These are phyloP conservation scores for Suhomyces choctaworum DNA, from an alignment of 1,139 yeast species.

Conservation along the genomic window DNA sequence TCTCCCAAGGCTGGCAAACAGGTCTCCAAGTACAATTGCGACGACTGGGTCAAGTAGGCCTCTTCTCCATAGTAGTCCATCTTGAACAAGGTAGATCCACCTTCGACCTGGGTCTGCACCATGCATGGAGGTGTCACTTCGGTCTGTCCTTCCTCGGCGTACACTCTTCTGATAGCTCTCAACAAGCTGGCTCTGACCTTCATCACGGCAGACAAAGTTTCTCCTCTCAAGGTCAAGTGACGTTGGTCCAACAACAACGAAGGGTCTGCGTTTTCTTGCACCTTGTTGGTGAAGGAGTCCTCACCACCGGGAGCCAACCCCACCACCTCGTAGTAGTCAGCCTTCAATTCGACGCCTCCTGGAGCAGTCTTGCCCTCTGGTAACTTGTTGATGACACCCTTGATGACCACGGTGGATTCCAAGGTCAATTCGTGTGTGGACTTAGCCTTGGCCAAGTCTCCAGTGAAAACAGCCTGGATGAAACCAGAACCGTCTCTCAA, in stretches of 20 bases:
- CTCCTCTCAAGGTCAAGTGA: constrained; percentile 94
- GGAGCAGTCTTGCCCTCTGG: constrained; percentile 98
- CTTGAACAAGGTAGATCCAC: constrained; percentile 94
- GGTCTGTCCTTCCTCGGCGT: constrained; percentile 67
- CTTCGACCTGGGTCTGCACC: constrained; percentile 99
- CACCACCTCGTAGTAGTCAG: constrained; percentile 82
- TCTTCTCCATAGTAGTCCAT: constrained; percentile 96
- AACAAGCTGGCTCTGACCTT: constrained; percentile 86
- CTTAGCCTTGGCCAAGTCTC: constrained; percentile 89
- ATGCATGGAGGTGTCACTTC: constrained; percentile 99
- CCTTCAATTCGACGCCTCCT: constrained; percentile 93
- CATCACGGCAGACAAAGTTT: constrained; percentile 90
- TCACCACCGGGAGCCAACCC: constrained; percentile 97
- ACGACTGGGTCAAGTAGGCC: constrained; percentile 94
- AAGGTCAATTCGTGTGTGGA: constrained; percentile 81
- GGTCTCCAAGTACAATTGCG: constrained; percentile 96
- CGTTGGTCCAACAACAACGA: constrained; percentile 90
- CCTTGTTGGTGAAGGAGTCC: constrained; percentile 90
- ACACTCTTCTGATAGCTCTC: constrained; percentile 73
- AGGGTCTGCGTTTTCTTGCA: constrained; percentile 93
- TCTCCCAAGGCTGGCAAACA: constrained; percentile 96
- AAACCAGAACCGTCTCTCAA: constrained; percentile 95
- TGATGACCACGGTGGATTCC: constrained; percentile 79
- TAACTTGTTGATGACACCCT: constrained; percentile 76
- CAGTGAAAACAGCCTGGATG: constrained; percentile 83